Evolutionary conservation across 2,329 filamentous ascomycete species (phyloP).

Genomic region (Bipolaris oryzae): DNA sequence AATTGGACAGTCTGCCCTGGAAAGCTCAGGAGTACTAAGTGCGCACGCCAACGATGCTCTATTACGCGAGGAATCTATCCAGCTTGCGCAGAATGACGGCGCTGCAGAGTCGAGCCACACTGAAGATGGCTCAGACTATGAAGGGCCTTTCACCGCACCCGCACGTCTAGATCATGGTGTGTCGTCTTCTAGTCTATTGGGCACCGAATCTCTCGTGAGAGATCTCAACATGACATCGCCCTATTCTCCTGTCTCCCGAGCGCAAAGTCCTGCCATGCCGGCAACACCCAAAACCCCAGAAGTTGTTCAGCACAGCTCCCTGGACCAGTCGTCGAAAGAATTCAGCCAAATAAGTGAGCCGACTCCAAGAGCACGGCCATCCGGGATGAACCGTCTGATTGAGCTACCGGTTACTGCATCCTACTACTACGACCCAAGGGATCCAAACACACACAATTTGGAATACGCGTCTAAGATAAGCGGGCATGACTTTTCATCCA

Average conservation of each 20-base stretch:
- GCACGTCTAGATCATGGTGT: conserved; percentile 33
- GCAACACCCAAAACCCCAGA: conserved; percentile 48
- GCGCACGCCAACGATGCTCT: conserved; percentile 39
- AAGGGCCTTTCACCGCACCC: conserved; percentile 22
- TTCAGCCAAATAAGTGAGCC: conserved; percentile 44
- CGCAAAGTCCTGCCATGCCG: conserved; percentile 46
- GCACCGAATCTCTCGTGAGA: conserved; percentile 56
- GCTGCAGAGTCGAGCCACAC: conserved; percentile 15
- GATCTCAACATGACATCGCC: conserved; percentile 58
- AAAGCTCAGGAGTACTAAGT: conserved; percentile 57
- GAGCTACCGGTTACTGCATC: conserved; percentile 52
- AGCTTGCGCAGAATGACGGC: conserved; percentile 4
- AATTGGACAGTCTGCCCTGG: conserved; percentile 61
- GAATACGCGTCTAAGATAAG: conserved; percentile 56
- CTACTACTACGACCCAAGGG: conserved; percentile 52
- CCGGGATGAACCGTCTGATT: conserved; percentile 52
- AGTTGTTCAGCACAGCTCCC: conserved; percentile 41
- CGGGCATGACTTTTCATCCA: conserved; percentile 50
- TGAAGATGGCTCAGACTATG: conserved; percentile 17
- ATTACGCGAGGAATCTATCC: conserved; percentile 25
- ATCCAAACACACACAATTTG: conserved; percentile 53
- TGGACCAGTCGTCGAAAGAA: conserved; percentile 32
- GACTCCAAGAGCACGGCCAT: conserved; percentile 46
- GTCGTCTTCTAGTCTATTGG: conserved; percentile 52
- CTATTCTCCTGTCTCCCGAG: conserved; percentile 46